Evolutionary conservation across 2,329 filamentous ascomycete species (phyloP).

Genomic region (Hortaea werneckii): DNA sequence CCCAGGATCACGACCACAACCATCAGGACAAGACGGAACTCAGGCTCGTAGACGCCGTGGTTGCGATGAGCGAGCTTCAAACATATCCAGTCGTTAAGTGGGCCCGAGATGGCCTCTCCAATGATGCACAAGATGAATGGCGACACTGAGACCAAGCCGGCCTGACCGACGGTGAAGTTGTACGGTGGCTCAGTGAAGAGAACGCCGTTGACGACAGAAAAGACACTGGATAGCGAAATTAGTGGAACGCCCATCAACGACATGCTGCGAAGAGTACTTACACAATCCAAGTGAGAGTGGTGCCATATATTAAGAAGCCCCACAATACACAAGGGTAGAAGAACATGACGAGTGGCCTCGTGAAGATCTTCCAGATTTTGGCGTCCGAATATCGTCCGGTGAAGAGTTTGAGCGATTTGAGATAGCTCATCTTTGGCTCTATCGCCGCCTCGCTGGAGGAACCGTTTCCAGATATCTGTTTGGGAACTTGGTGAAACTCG

Average conservation of each 20-base stretch:
- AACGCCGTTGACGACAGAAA: constrained; percentile 39
- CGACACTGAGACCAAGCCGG: constrained; percentile 40
- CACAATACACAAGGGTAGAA: constrained; percentile 30
- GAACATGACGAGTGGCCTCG: constrained; percentile 27
- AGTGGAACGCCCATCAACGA: no score
- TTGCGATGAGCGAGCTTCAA: constrained; percentile 23
- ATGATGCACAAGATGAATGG: constrained; percentile 40
- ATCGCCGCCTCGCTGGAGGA: constrained; percentile 4
- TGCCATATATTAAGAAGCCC: constrained; percentile 35
- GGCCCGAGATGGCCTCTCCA: constrained; percentile 35
- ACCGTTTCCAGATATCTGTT: constrained; percentile 10
- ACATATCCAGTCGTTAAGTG: constrained; percentile 36
- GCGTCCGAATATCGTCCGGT: constrained; percentile 25
- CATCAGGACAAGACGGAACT: constrained; percentile 27
- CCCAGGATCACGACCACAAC: constrained; percentile 33
- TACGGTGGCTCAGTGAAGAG: constrained; percentile 25
- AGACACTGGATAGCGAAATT: constrained; percentile 20
- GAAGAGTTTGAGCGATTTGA: constrained; percentile 19
- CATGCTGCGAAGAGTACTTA: background rate
- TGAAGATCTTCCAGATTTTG: constrained; percentile 26
- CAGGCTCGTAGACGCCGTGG: constrained; percentile 25
- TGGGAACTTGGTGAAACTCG: constrained; percentile 6
- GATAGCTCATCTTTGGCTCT: constrained; percentile 21
- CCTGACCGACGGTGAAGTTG: constrained; percentile 39
- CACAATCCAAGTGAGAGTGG: constrained; percentile 31